Conservation (phyloP, 768 basidiomycete genomes). For the Suillus discolor region DNA sequence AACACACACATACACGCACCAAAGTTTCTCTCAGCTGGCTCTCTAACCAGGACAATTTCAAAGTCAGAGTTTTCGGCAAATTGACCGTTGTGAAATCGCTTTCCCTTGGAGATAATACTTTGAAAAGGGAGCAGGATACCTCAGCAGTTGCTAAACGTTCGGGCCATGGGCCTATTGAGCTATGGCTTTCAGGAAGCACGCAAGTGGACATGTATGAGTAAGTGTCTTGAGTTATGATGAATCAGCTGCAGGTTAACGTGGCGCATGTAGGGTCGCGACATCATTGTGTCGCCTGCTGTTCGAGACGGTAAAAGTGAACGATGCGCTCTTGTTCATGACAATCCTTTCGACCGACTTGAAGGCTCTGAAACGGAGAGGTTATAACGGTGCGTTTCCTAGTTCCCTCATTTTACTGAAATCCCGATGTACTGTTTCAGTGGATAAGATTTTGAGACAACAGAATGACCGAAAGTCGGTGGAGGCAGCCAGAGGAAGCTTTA, state of each 20-base stretch:
- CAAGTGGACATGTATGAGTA: conserved; percentile 92
- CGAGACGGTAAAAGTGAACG: conserved; percentile 77
- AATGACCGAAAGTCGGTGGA: conserved; percentile 63
- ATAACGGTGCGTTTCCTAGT: conserved; percentile 59
- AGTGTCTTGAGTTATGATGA: conserved; percentile 35
- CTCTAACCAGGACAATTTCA: conserved; percentile 61
- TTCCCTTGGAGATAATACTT: conserved; percentile 48
- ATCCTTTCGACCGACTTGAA: conserved; percentile 90
- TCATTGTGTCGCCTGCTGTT: conserved; percentile 82
- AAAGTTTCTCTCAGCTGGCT: conserved; percentile 70
- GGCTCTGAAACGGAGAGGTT: conserved; percentile 80
- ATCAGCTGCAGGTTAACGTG: conserved; percentile 10
- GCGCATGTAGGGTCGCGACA: conserved; percentile 67
- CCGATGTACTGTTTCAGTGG: conserved; percentile 52
- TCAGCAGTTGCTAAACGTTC: conserved; percentile 69
- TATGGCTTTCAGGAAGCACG: conserved; percentile 77
- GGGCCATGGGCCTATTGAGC: conserved; percentile 61
- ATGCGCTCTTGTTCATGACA: conserved; percentile 89
- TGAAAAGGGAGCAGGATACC: conserved; percentile 62
- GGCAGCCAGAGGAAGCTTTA: conserved; percentile 36
- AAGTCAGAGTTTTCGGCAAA: conserved; percentile 69
- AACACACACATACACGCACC: conserved; percentile 71
- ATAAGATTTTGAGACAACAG: conserved; percentile 83
- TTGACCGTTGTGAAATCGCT: conserved; percentile 65
- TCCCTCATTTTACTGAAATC: neutral